Conservation (phyloP, 2,329 filamentous ascomycete genomes). For the Fusarium sarcochroum region DNA sequence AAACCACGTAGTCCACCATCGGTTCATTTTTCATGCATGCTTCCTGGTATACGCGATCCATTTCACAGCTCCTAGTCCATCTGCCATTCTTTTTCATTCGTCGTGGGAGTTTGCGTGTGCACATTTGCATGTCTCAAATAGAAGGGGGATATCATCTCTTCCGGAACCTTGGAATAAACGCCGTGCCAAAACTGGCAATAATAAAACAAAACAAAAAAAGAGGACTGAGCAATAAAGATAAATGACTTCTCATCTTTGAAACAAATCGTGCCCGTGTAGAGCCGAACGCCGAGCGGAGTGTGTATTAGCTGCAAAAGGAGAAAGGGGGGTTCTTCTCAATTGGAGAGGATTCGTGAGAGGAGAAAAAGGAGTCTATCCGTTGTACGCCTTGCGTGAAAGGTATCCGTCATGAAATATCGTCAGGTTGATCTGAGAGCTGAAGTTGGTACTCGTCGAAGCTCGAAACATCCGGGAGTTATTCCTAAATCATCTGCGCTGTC, state of each 20-base stretch:
- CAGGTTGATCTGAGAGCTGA: background rate
- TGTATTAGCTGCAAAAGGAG: conserved; percentile 8
- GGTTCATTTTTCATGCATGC: conserved; percentile 32
- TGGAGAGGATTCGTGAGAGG: background rate
- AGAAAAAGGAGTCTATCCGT: conserved; percentile 13
- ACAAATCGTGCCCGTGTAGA: conserved; percentile 18
- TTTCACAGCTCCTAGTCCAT: conserved; percentile 5
- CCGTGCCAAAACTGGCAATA: conserved; percentile 36
- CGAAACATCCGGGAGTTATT: background rate
- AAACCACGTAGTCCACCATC: conserved; percentile 11
- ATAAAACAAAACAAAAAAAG: background rate
- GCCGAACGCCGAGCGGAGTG: conserved; percentile 44
- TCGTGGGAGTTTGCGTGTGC: conserved; percentile 33
- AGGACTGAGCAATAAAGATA: conserved; percentile 4
- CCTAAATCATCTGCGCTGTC: conserved; percentile 59
- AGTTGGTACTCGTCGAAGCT: background rate
- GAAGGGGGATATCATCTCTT: conserved; percentile 51
- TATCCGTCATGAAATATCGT: conserved; percentile 13
- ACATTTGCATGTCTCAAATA: conserved; percentile 35
- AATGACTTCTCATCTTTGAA: conserved; percentile 24
- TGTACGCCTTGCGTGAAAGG: conserved; percentile 9
- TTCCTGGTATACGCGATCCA: conserved; percentile 28
- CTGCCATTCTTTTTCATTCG: conserved; percentile 31
- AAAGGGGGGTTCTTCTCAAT: conserved; percentile 1
- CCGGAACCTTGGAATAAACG: conserved; percentile 44